Conservation (phyloP, 208 protist species). For the Phytomonas sp. region DNA sequence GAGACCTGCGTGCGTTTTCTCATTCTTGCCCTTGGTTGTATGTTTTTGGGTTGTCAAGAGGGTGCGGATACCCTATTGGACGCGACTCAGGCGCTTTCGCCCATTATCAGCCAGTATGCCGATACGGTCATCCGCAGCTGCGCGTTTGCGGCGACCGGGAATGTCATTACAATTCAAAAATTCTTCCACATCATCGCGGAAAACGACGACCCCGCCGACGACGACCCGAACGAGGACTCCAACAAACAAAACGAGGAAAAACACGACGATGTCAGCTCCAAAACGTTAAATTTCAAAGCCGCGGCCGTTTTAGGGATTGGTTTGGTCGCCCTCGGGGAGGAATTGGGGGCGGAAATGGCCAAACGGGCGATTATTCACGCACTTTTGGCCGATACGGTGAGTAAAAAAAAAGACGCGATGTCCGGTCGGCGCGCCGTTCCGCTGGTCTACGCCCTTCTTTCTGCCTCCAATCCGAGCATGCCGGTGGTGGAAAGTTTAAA, state of each 20-base stretch:
- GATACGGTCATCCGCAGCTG: conserved; percentile 93
- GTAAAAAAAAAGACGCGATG: conserved; percentile 61
- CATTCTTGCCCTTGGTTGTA: conserved; percentile 90
- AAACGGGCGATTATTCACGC: conserved; percentile 96
- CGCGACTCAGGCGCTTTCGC: conserved; percentile 72
- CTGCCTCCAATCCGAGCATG: conserved; percentile 93
- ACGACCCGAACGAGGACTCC: conserved; percentile 35
- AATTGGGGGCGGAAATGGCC: conserved; percentile 96
- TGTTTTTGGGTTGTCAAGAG: conserved; percentile 94
- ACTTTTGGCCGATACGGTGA: conserved; percentile 85
- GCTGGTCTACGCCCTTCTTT: conserved; percentile 96
- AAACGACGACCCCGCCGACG: conserved; percentile 55
- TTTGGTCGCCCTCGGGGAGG: conserved; percentile 97
- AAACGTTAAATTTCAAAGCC: conserved; percentile 80
- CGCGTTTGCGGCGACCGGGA: conserved; percentile 98
- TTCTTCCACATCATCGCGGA: conserved; percentile 94
- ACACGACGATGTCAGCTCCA: conserved; percentile 18
- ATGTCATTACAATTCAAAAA: conserved; percentile 97
- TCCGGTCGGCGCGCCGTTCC: conserved; percentile 92
- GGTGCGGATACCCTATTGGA: conserved; percentile 90
- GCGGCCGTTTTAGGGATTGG: conserved; percentile 97
- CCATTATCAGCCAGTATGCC: conserved; percentile 82
- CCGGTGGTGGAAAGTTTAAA: conserved; percentile 96
- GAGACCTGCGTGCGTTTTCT: conserved; percentile 87
- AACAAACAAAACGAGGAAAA: conserved; percentile 4